Conservation (phyloP, 2,329 filamentous ascomycete species). For the Apiospora rasikravindrae region DNA sequence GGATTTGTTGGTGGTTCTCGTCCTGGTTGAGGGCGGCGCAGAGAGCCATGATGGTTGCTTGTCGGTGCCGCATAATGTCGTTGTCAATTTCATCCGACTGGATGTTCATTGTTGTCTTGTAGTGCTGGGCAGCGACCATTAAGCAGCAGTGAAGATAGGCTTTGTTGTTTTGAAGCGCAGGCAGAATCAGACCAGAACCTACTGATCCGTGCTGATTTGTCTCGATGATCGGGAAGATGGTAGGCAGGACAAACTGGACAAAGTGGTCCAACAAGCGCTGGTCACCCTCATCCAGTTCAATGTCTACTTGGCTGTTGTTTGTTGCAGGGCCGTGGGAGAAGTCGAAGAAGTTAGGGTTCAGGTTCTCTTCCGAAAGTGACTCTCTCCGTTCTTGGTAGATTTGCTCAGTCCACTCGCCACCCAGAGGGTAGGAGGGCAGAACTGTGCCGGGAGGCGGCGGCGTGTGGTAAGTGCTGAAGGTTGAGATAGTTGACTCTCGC, state of each 20-base stretch:
- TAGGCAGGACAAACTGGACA: conserved; percentile 82
- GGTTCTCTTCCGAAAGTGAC: conserved; percentile 67
- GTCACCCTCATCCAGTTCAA: conserved; percentile 88
- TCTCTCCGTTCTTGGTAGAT: conserved; percentile 72
- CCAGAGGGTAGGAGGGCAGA: conserved; percentile 64
- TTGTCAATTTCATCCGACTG: conserved; percentile 78
- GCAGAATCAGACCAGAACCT: conserved; percentile 81
- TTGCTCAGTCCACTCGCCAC: conserved; percentile 75
- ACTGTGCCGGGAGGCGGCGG: conserved; percentile 74
- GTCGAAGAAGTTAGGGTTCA: conserved; percentile 83
- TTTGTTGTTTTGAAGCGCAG: conserved; percentile 88
- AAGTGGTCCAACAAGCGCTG: conserved; percentile 89
- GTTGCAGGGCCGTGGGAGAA: conserved; percentile 72
- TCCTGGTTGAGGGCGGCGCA: conserved; percentile 83
- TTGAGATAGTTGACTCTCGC: conserved; percentile 85
- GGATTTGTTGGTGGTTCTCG: conserved; percentile 82
- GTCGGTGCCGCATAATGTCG: conserved; percentile 92
- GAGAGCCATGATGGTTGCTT: conserved; percentile 82
- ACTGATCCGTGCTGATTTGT: conserved; percentile 85
- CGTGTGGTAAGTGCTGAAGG: conserved; percentile 88
- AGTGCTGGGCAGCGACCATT: conserved; percentile 89
- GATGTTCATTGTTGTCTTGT: conserved; percentile 76
- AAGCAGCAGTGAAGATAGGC: conserved; percentile 95
- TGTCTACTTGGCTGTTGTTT: conserved; percentile 69
- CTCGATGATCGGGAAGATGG: conserved; percentile 91